Conservation (phyloP, 208 protist genomes). For the Phytomonas sp. region DNA sequence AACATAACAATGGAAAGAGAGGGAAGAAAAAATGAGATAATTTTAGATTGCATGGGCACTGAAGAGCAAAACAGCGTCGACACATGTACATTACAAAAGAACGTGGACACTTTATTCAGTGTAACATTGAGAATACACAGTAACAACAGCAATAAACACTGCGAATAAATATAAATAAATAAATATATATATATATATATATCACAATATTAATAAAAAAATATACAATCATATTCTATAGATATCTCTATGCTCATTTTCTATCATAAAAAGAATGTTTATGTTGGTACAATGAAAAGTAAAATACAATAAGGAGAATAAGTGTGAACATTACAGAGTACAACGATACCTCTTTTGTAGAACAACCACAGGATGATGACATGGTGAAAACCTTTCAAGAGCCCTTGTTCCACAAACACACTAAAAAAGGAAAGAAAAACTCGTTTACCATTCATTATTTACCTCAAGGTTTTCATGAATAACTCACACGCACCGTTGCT, state of each 20-base stretch:
- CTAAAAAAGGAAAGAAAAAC: not conserved
- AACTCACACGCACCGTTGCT: slow-evolving; percentile 15
- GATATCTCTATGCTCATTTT: not conserved
- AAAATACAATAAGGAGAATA: slow-evolving; percentile 1
- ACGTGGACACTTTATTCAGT: too few species aligned
- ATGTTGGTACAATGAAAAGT: not conserved
- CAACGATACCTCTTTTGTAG: not conserved
- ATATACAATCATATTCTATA: not conserved
- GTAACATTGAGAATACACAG: too few species aligned
- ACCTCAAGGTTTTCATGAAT: too few species aligned
- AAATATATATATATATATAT: not conserved
- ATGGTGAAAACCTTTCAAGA: not conserved
- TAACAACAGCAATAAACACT: too few species aligned
- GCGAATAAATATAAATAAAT: too few species aligned
- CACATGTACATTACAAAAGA: too few species aligned
- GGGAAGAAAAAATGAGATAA: too few species aligned
- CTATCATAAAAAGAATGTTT: not conserved
- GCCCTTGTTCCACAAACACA: too few species aligned
- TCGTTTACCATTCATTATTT: slow-evolving; percentile 11
- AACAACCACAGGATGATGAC: not conserved
- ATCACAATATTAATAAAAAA: slow-evolving; percentile 2
- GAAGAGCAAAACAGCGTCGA: too few species aligned
- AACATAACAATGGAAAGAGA: too few species aligned
- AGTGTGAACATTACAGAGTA: not conserved
- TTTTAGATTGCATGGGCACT: too few species aligned